A percentile compares a stretch with the other conserved stretches of the same genome.
phyloP scores from a whole-genome alignment of 139 green algal species.

The Tetradesmus lagerheimii region DNA sequence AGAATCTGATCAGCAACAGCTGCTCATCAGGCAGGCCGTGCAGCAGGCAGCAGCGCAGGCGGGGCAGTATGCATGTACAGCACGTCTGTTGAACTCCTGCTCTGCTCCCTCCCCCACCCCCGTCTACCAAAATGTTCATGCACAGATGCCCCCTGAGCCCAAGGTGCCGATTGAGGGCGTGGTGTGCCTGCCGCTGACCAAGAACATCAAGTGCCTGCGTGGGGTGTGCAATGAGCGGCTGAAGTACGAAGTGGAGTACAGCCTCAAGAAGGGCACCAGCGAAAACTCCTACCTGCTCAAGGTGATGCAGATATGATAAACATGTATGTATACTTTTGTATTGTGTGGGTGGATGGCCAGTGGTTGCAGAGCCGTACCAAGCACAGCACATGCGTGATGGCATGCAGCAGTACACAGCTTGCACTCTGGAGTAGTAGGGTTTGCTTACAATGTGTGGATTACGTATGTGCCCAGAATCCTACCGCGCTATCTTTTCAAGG shows the following conservation, averaged over 20 bases:
- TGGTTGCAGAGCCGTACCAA: neutral
- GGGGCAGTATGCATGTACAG: neutral
- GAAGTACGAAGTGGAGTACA: constrained; percentile 90
- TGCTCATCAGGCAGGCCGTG: neutral
- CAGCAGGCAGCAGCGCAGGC: neutral
- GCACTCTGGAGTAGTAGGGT: neutral
- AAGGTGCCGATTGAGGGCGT: constrained; percentile 37
- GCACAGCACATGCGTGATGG: neutral
- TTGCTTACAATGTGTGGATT: neutral
- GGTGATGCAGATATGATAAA: no score
- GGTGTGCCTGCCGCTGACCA: constrained; percentile 37
- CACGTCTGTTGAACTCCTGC: no score
- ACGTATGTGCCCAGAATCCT: neutral
- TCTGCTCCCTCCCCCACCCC: neutral
- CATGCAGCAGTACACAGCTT: neutral
- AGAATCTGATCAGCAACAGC: neutral
- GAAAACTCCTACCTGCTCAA: constrained; percentile 94
- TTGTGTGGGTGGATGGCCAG: no score
- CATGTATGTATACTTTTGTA: no score
- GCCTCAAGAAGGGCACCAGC: constrained; percentile 84
- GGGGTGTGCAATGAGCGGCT: constrained; percentile 60
- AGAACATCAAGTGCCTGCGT: constrained; percentile 54
- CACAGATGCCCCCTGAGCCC: constrained; percentile 13
- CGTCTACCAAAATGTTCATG: no score
- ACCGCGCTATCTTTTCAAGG: neutral